Evolutionary conservation across 495 filamentous ascomycete species (phyloP), one percentile per base, ranked within the genome.

Genomic region (Aspergillus leporis): DNA sequence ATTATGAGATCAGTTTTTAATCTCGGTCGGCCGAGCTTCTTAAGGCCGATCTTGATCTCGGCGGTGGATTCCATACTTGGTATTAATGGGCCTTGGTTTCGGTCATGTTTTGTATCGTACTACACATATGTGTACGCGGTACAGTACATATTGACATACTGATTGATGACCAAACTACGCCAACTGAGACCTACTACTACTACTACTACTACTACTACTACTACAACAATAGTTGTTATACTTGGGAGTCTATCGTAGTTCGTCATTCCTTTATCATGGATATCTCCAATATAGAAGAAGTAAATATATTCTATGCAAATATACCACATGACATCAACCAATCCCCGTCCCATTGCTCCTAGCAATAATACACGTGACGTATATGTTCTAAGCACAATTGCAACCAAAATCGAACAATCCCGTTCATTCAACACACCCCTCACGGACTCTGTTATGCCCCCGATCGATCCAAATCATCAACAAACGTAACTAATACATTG

Each of bases 1-100:
- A 52, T 52, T 31, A 52, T 52, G 50, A 52, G 50, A 36, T 52
- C 30, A 52, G 50, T 12, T 36, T n/a, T 36, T 19, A 18, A n/a
- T 32, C 23, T 16, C 22, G 21, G 21, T n/a, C 16, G 47, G 22
- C 47, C 47, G 21, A 22, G 47, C 14, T 25, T 48, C n/a, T 14
- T 30, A 28, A n/a, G 21, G 7, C 47, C 47, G 47, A 49, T 9
- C 4, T 30, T 49, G 14, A 25, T 30, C 21, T 14, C 47, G 34
- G 22, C 28, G 4, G n/a, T 13, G 45, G 22, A 12, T 34, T 51
- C 7, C 9, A 30, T 45, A 14, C 25, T 31, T 31, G 1, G 49
- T 31, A 5, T 9, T 32, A 30, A 12, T 12, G 6, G 47, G 28
- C 10, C 38, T 16, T 41, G 38, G 28, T 32, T 52, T 38, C 21